These are phyloP conservation scores for Boletus sp. DNA, from an alignment of 768 basidiomycete genomes.

Conservation along the genomic window DNA sequence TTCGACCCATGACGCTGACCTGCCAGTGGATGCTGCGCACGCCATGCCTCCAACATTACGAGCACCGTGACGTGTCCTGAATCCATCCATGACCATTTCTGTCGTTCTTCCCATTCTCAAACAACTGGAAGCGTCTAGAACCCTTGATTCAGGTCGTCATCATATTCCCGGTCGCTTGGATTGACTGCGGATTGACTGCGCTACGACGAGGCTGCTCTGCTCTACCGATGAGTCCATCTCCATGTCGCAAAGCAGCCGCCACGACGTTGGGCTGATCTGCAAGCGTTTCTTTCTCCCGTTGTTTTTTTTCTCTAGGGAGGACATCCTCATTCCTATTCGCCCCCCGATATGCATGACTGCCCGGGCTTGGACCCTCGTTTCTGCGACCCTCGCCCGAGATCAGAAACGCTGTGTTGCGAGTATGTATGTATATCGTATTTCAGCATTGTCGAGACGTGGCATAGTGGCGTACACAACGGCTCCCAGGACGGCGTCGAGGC, in stretches of 20 bases:
- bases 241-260: not conserved
- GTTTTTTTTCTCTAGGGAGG: not conserved
- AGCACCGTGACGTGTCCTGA: no score
- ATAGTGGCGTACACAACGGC: no score
- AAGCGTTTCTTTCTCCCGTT: not conserved
- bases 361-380: not conserved
- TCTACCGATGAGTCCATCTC: not conserved
- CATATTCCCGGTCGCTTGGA: no score
- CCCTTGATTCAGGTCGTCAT: no score
- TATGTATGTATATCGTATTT: not conserved
- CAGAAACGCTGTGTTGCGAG: not conserved
- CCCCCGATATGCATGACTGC: not conserved
- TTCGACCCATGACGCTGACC: not conserved
- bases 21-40: no score
- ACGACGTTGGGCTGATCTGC: not conserved
- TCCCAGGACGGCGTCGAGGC: not conserved
- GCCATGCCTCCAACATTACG: no score
- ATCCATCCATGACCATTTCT: no score
- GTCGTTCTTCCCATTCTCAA: no score
- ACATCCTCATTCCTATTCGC: not conserved
- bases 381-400: slow-evolving; percentile 1
- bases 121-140: no score
- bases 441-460: no score
- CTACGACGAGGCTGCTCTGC: no score
- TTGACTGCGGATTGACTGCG: no score